Evolutionary conservation across 2,329 filamentous ascomycete genomes (phyloP), one percentile per base, ranked within the genome.

Genomic region (Rhytidhysteron rufulum): DNA sequence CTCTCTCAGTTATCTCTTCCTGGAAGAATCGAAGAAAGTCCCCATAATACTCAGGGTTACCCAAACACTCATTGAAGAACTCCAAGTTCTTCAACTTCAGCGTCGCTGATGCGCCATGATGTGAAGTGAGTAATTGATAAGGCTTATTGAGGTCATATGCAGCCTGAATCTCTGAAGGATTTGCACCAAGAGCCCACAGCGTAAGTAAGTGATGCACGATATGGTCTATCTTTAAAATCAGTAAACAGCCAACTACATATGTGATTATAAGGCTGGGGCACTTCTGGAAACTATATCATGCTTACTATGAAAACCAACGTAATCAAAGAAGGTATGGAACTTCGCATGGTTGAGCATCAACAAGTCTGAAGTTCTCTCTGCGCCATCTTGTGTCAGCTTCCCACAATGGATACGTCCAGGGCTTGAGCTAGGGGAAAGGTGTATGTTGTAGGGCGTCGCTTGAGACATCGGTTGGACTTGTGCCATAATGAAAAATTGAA

Each of bases 171-270:
- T 57, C 49, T 8, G 25, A 16, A 11, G 45, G 34, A 2, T 41
- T 45, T 13, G 49, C 55, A 6, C 54, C 54, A 16, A 58, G 35
- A 19, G 49, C 46, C 21, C 43, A 54, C 6, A 57, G 32, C 5
- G 52, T 41, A 5, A 54, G 42, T 2, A 57, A 21, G 39, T 58
- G 55, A 38, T 58, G 55, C 5, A 57, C 47, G n/a, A 57, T 55
- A 32, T 58, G 55, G 31, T 58, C 51, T 57, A 24, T 18, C n/a
- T n/a, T n/a, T n/a, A n/a, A 2, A 6, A 29, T 15, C 19, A 15
- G 33, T 8, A 13, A 3, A 16, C 11, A 11, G 15, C 24, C 13
- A 24, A 18, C 18, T 10, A 27, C 2, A 31, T 24, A 8, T 13
- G 8, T 25, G 15, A 3, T 35, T 35, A 19, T 20, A 35, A 35